These are phyloP conservation scores for Lecanicillium sp. DNA, from an alignment of 2,329 filamentous ascomycete species.

Conservation along the genomic window DNA sequence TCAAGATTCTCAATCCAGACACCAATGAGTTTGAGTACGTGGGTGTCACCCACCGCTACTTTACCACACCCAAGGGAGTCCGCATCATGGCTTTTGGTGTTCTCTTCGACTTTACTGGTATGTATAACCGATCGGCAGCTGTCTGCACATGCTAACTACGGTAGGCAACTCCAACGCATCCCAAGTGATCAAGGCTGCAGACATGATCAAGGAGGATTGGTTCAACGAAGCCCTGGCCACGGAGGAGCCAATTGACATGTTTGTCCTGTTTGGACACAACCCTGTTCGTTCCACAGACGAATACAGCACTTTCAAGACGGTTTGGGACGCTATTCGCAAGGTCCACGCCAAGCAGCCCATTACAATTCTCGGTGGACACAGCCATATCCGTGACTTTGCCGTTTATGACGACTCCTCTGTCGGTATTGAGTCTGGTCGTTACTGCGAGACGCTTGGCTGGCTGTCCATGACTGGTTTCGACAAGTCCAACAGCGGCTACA, in stretches of 20 bases:
- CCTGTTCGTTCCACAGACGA: conserved; percentile 38
- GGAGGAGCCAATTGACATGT: conserved; percentile 51
- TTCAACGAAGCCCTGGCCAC: conserved; percentile 50
- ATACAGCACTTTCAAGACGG: conserved; percentile 32
- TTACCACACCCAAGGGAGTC: conserved; percentile 33
- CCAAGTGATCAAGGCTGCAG: conserved; percentile 48
- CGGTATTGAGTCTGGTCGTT: conserved; percentile 55
- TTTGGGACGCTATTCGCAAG: conserved; percentile 52
- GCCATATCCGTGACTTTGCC: conserved; percentile 56
- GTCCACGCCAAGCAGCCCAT: conserved; percentile 50
- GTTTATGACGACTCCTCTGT: conserved; percentile 56
- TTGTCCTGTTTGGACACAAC: conserved; percentile 58
- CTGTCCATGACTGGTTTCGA: conserved; percentile 55
- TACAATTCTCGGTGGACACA: conserved; percentile 59
- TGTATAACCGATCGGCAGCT: conserved; percentile 28
- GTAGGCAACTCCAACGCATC: conserved; percentile 52
- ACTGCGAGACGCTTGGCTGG: conserved; percentile 63
- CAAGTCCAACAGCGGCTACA: conserved; percentile 33
- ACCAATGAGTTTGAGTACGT: conserved; percentile 32
- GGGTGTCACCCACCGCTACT: conserved; percentile 35
- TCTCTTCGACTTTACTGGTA: conserved; percentile 41
- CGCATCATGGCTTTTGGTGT: conserved; percentile 37
- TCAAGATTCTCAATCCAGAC: conserved; percentile 32
- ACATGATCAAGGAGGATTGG: conserved; percentile 48
- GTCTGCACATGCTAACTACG: conserved; percentile 25